Base-by-base conservation (phyloP, 305 asterid genomes). In the Fraxinus xanthoxyloides region DNA sequence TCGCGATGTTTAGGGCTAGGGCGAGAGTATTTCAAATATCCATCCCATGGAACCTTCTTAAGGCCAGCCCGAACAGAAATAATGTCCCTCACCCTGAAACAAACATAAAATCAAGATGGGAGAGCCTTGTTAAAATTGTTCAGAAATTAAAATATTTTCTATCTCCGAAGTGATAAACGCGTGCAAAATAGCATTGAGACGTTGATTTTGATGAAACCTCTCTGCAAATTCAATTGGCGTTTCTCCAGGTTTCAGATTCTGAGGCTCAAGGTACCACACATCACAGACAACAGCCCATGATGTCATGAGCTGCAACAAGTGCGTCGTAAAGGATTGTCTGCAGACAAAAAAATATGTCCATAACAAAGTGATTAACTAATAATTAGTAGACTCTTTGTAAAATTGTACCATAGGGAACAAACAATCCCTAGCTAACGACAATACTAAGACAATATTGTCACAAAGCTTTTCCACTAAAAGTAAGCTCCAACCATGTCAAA, bases 231-330 rank as follows among this genome's bases (percentile, higher is more conserved):
- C 97, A 77, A 97, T 97, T 61, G 98, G 86, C 13, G 95, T 94
- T 88, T 97, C 99, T 48, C 96, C 97, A 15, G 96, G 97, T 84
- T 86, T 92, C 84, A 93, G 87, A 87, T 89, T 94, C 88, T 97
- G 98, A 85, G 99, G 98, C 85, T 93, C 98, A 86, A 96, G 86
- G 89, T 94, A 96, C 99, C 98, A 96, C 79, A 96, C 99, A 85
- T 96, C 98, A 85, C 99, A 96, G 79, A 96, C 99, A 82, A 97
- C 99, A 84, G 99, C 98, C 99, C 94, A 90, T 7, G 94, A 90
- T 78, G 92, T 89, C 94, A 90, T 90, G 84, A 90, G 94, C 90
- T 90, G 94, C 86, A 90, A 79, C 88, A 90, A 85, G 86, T 90
- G 94, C 32, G 84, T 88, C 74, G 94, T 90, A 87, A 90, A 90